Base-by-base conservation (phyloP, 257 asterid species). In the Ehretia macrophylla region DNA sequence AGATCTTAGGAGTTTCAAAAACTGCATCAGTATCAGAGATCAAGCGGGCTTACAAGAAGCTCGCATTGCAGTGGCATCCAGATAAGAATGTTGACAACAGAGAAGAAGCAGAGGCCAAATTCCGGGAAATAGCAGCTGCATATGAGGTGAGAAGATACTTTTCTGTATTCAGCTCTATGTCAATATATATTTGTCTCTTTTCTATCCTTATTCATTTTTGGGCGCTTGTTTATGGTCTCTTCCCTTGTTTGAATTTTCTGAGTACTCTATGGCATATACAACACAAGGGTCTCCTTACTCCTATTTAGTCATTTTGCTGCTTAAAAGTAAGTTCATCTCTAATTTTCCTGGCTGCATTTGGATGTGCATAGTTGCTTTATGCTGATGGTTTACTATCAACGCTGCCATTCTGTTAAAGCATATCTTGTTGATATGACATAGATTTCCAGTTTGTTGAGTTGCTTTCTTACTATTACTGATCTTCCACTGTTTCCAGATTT, bases 41-140 rank as follows among this genome's bases (percentile, higher is more conserved):
- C 9, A 89, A 93, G 76, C 86, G 81, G 70, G 99, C 95, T 42
- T 89, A 89, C 81, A 93, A 86, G 81, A 93, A 79, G 77, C 96
- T 93, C 55, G 99, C 96, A 50, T 71, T 93, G 82, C 96, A 87
- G 62, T 93, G 97, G 95, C 99, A 93, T 67, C 97, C 97, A 4
- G 97, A 89, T 73, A 89, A 89, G 79, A 89, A 93, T 47, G 89
- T 78, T 10, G 94, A 85, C 69, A 89, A 93, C 51, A 83, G 99
- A 66, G 96, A 81, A 67, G 99, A 76, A 81, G 97, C 99, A 21
- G 96, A 89, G 73, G 84, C 84, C 64, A 82, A 87, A 66, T 89
- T 89, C 32, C 82, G 81, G 46, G 99, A 93, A 78, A 89, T 93
- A 72, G 96, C 97, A 54, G 97, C 96, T 55, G 95, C 99, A 21